phyloP scores from a whole-genome alignment of 2,329 filamentous ascomycete species.

The Parastagonospora avenae region DNA sequence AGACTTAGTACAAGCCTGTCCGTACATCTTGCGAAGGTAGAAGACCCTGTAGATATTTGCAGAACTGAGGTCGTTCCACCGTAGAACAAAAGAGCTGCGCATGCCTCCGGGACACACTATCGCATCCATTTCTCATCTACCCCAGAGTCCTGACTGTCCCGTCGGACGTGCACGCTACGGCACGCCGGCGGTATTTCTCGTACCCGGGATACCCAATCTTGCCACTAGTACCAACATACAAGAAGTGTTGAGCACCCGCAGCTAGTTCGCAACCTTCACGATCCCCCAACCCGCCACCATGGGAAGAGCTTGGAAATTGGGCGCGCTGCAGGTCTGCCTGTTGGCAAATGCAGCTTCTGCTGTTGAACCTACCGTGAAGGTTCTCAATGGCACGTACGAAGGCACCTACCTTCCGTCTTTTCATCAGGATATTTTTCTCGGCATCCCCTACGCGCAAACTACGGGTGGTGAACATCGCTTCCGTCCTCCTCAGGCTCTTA shows the following conservation, averaged over 20 bases:
- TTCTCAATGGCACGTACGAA: slow-evolving; percentile 45
- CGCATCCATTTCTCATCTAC: too few species aligned
- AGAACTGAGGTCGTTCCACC: too few species aligned
- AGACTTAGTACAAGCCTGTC: too few species aligned
- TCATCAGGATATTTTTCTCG: slow-evolving; percentile 55
- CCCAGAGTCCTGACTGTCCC: background rate
- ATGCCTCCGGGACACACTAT: too few species aligned
- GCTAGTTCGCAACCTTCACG: background rate
- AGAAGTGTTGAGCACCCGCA: slow-evolving; percentile 3
- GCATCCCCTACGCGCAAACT: slow-evolving; percentile 62
- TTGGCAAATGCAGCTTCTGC: slow-evolving; percentile 18
- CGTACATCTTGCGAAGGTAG: too few species aligned
- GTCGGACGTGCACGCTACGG: slow-evolving; percentile 9
- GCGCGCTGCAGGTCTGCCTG: slow-evolving; percentile 15
- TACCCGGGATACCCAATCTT: background rate
- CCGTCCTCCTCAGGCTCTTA: slow-evolving; percentile 55
- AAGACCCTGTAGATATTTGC: too few species aligned
- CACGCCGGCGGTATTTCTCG: slow-evolving; percentile 1
- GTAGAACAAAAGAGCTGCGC: too few species aligned
- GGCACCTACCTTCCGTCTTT: slow-evolving; percentile 39
- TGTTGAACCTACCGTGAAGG: slow-evolving; percentile 29
- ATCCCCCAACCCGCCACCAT: slow-evolving; percentile 8
- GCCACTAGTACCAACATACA: slow-evolving; percentile 15
- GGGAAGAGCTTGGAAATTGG: slow-evolving; percentile 26
- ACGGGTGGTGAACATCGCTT: slow-evolving; percentile 61